Evolutionary conservation across 805 yeast species (phyloP).

Genomic region (Metschnikowia kofuensis): DNA sequence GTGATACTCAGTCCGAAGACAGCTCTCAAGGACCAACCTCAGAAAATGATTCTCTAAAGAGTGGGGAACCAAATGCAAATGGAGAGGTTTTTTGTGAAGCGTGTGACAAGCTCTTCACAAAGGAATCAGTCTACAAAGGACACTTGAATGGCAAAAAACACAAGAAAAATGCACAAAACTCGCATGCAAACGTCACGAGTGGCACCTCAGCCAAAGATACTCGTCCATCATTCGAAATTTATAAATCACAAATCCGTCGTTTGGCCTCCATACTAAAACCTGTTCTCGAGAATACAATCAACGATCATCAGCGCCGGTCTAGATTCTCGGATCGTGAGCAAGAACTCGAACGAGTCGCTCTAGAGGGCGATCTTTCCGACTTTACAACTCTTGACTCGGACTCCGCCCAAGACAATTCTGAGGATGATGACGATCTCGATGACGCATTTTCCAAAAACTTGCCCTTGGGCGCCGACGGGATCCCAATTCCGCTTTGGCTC

Average conservation of each 20-base stretch:
- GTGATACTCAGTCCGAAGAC: not conserved
- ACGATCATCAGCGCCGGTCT: slow-evolving; percentile 61
- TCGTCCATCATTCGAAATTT: not conserved
- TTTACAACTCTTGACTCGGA: slow-evolving; percentile 34
- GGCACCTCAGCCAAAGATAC: not conserved
- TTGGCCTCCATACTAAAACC: slow-evolving; percentile 37
- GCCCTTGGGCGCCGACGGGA: slow-evolving; percentile 86
- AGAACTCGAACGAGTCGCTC: slow-evolving; percentile 45
- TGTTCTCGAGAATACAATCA: slow-evolving; percentile 48
- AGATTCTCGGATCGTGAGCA: slow-evolving; percentile 73
- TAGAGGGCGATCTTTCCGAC: slow-evolving; percentile 38
- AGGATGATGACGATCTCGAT: slow-evolving; percentile 25
- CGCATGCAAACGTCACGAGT: not conserved
- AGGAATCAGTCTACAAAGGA: slow-evolving; percentile 58
- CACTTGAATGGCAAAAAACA: slow-evolving; percentile 81
- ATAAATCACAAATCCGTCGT: slow-evolving; percentile 40
- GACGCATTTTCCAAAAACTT: slow-evolving; percentile 50
- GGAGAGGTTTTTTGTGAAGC: slow-evolving; percentile 51
- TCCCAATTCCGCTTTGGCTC: slow-evolving; percentile 91
- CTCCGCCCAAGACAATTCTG: slow-evolving; percentile 17
- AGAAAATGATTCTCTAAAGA: not conserved
- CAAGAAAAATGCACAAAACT: slow-evolving; percentile 39
- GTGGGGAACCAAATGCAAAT: slow-evolving; percentile 17
- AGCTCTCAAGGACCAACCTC: not conserved
- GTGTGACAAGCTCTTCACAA: slow-evolving; percentile 64